Percentiles rank a stretch among this genome's conserved stretches.
Conservation (phyloP, 2,329 filamentous ascomycete genomes). For the Scedosporium minutisporum region DNA sequence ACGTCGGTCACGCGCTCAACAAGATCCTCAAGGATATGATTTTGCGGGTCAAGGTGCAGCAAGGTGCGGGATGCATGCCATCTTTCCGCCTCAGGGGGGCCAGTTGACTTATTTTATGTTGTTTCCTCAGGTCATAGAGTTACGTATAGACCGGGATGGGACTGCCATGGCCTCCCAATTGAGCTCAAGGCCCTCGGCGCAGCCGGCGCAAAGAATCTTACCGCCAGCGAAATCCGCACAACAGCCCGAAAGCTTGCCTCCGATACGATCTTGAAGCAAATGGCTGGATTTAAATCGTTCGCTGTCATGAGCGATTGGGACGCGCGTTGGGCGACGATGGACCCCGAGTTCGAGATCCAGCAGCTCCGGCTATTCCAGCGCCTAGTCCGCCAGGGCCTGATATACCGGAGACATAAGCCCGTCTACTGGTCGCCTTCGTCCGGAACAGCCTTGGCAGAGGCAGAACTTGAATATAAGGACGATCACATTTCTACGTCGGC, state of each 20-base stretch:
- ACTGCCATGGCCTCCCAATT: slow-evolving; percentile 94
- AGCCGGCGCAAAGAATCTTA: slow-evolving; percentile 29
- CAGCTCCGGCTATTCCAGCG: slow-evolving; percentile 68
- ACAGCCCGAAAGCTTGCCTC: slow-evolving; percentile 57
- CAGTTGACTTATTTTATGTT: background rate
- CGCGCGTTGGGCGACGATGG: slow-evolving; percentile 69
- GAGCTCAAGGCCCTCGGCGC: slow-evolving; percentile 83
- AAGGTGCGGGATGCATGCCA: slow-evolving; percentile 32
- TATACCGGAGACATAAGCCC: slow-evolving; percentile 71
- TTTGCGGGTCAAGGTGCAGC: slow-evolving; percentile 67
- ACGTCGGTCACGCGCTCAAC: slow-evolving; percentile 91
- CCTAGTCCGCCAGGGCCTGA: slow-evolving; percentile 63
- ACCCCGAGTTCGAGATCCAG: slow-evolving; percentile 60
- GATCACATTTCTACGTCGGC: slow-evolving; percentile 62
- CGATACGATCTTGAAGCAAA: slow-evolving; percentile 62
- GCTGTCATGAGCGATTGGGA: slow-evolving; percentile 78
- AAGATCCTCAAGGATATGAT: slow-evolving; percentile 97
- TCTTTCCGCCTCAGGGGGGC: background rate
- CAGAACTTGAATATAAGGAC: slow-evolving; percentile 76
- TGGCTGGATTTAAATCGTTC: slow-evolving; percentile 62
- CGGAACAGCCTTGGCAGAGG: slow-evolving; percentile 69
- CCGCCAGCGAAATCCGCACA: slow-evolving; percentile 49
- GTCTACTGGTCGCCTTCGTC: slow-evolving; percentile 83
- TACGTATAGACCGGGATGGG: slow-evolving; percentile 86
- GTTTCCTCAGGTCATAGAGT: slow-evolving; percentile 48